Conservation (phyloP, 192 early-diverging fungal species). For the Glomus cerebriforme region DNA sequence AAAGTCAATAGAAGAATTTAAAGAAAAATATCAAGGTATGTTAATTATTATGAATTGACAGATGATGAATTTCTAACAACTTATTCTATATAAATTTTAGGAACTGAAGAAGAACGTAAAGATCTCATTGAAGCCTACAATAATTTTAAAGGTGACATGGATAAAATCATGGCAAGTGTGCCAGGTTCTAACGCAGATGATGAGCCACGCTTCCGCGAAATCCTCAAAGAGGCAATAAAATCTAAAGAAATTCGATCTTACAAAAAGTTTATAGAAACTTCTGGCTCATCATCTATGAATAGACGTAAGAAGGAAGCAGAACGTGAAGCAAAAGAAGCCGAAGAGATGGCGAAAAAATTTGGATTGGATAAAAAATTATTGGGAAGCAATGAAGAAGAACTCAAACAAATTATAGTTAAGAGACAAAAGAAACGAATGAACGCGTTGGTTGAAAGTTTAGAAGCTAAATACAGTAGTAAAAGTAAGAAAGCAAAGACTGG, state of each 20-base stretch:
- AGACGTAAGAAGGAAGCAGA: conserved; percentile 59
- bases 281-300: conserved; percentile 41
- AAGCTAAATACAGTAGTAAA: conserved; percentile 50
- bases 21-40: conserved; percentile 66
- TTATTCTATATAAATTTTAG: conserved; percentile 34
- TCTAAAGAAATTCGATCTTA: conserved; percentile 53
- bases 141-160: conserved; percentile 69
- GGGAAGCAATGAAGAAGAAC: conserved; percentile 43
- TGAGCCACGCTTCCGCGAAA: conserved; percentile 58
- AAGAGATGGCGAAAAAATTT: conserved; percentile 57
- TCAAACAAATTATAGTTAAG: conserved; percentile 63
- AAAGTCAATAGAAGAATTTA: conserved; percentile 74
- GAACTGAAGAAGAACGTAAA: conserved; percentile 71
- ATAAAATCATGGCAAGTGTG: conserved; percentile 64
- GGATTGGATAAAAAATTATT: conserved; percentile 52
- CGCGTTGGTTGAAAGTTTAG: conserved; percentile 59
- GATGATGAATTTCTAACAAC: neutral
- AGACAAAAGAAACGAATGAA: conserved; percentile 48
- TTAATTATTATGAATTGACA: neutral
- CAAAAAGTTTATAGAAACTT: conserved; percentile 57
- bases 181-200: conserved; percentile 65
- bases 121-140: conserved; percentile 73
- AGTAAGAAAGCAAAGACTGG: conserved; percentile 27
- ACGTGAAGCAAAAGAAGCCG: conserved; percentile 62
- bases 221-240: conserved; percentile 68